Evolutionary conservation across 495 filamentous ascomycete species (phyloP), one percentile per base, ranked within the genome.

Genomic region (Aspergillus ellipticus): DNA sequence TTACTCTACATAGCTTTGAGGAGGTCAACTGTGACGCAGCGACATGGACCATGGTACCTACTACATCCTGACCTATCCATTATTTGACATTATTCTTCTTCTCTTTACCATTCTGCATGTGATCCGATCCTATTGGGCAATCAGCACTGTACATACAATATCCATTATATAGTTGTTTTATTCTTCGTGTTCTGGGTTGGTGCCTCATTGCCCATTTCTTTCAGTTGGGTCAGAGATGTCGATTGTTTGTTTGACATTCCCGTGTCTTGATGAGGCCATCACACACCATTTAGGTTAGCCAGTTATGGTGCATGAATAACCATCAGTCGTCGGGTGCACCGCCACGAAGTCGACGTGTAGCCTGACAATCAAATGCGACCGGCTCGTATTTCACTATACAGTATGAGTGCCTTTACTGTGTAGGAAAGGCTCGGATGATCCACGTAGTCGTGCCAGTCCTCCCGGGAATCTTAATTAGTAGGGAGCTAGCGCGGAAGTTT

Each of bases 1-100:
- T 77, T 42, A 81, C 86, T 48, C 71, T 91, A 55, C 84, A 92
- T 69, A 85, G 73, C 47, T 94, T 88, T 61, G 89, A 94, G 66
- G 89, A 94, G 70, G 80, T 91, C 47, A 86, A 82, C 45, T 92
- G 88, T 70, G 83, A 88, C 50, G 85, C 86, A 20, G 83, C 86
- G 33, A 87, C 80, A 22, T 86, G 83, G 81, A 80, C 78, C 6
- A 81, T 82, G 77, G 72, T 83, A 56, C 77, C 81, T 17, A 51
- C 69, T 4, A 59, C 68, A 15, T 48, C 15, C n/a, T 39, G 35
- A 39, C 20, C 71, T 11, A 49, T 48, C 54, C 52, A 37, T 54
- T 49, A 42, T 58, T 54, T 42, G 56, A 42, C 35, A 15, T 33
- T 51, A 11, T 28, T 55, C 24, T 57, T 31, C 58, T 28, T 56